Evolutionary conservation across 2,329 filamentous ascomycete genomes (phyloP).

Genomic region (Epichloe scottii): DNA sequence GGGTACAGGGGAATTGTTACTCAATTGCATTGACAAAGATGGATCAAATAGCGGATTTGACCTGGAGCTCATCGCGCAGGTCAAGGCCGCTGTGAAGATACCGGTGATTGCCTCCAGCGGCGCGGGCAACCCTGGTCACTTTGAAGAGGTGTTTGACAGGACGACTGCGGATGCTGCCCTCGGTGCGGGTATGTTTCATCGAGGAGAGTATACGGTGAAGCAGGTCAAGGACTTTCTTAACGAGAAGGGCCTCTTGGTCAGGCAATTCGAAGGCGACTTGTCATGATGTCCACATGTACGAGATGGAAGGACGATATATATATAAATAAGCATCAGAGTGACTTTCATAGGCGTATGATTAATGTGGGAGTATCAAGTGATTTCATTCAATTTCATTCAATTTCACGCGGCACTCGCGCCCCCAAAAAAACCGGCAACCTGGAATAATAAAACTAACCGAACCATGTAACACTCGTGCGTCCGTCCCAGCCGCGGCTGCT

Average conservation of each 20-base stretch:
- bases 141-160: conserved; percentile 76
- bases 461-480: background rate
- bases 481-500: background rate
- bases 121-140: conserved; percentile 77
- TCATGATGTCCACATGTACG: conserved; percentile 9
- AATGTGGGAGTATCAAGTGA: background rate
- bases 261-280: conserved; percentile 56
- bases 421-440: background rate
- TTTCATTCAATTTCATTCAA: background rate
- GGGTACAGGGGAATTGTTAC: conserved; percentile 84
- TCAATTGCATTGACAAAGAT: conserved; percentile 97
- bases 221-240: conserved; percentile 80
- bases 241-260: conserved; percentile 60
- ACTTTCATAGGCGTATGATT: background rate
- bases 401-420: background rate
- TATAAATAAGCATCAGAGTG: background rate
- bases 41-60: conserved; percentile 93
- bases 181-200: conserved; percentile 95
- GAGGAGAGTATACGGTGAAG: conserved; percentile 86
- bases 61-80: conserved; percentile 76
- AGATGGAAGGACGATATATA: background rate
- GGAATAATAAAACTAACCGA: background rate
- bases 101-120: conserved; percentile 93
- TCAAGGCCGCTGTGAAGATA: conserved; percentile 77
- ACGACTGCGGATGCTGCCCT: conserved; percentile 85